Conservation (phyloP, 345 rosid species). For the Balakata baccata region DNA sequence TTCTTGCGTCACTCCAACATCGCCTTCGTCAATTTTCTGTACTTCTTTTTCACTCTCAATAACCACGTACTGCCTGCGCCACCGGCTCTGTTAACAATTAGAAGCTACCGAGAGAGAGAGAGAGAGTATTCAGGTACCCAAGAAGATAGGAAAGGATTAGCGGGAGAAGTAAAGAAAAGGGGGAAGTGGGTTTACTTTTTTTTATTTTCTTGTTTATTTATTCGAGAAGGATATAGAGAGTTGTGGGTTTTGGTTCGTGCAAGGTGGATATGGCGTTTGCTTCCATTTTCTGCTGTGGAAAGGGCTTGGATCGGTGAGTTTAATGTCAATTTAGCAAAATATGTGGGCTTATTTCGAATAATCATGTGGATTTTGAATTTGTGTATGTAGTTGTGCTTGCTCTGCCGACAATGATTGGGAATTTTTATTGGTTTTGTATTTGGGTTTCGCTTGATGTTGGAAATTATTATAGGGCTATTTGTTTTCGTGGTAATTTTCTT, state of each 20-base stretch:
- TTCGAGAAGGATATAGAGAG: not conserved
- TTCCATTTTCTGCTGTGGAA: constrained; percentile 65
- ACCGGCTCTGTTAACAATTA: not conserved
- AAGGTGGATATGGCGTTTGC: constrained; percentile 49
- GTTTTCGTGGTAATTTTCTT: not conserved
- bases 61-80: not conserved
- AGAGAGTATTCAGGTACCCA: not conserved
- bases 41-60: not conserved
- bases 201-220: not conserved
- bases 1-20: not conserved
- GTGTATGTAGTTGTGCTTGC: too few relatives aligned
- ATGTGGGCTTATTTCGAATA: constrained; percentile 9
- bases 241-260: constrained; percentile 31
- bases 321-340: constrained; percentile 2
- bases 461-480: not conserved
- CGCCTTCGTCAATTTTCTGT: not conserved
- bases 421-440: constrained; percentile 6
- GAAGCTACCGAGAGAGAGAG: not conserved
- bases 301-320: constrained; percentile 67
- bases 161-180: not conserved
- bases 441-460: constrained; percentile 4
- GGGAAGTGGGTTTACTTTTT: not conserved
- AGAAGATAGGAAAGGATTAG: not conserved
- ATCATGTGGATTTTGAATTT: not conserved
- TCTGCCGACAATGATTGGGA: not conserved